phyloP scores from a whole-genome alignment of 1,139 yeast species.

The Yamadazyma aaseri region DNA sequence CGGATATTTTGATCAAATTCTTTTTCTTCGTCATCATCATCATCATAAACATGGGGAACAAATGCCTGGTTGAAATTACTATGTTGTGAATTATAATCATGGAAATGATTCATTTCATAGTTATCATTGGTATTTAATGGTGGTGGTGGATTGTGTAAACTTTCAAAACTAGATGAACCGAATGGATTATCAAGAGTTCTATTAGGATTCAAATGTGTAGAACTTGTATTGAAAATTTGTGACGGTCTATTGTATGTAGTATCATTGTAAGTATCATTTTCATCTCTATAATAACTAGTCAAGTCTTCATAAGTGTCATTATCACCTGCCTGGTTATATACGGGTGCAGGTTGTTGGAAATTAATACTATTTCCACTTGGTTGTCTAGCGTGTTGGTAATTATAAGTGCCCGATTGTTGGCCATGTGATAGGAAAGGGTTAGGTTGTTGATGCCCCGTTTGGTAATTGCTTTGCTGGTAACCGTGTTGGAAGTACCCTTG shows the following conservation, averaged over 20 bases:
- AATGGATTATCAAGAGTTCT: slow-evolving; percentile 16
- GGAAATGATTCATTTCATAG: slow-evolving; percentile 30
- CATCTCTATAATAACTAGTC: slow-evolving; percentile 16
- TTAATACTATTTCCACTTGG: slow-evolving; percentile 22
- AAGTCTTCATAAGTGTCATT: slow-evolving; percentile 23
- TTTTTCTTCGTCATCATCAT: slow-evolving; percentile 42
- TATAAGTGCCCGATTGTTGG: slow-evolving; percentile 13
- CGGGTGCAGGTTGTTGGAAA: slow-evolving; percentile 37
- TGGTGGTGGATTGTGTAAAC: slow-evolving; percentile 13
- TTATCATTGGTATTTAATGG: slow-evolving; percentile 17
- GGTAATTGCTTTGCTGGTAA: background rate
- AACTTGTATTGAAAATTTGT: slow-evolving; percentile 26
- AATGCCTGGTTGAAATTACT: slow-evolving; percentile 37
- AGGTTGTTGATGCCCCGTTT: background rate
- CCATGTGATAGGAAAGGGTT: background rate
- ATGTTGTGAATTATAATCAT: slow-evolving; percentile 16
- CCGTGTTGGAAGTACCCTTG: slow-evolving; percentile 1
- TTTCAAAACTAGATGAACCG: slow-evolving; percentile 13
- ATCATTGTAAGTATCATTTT: slow-evolving; percentile 9
- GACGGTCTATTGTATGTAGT: slow-evolving; percentile 15
- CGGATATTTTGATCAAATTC: slow-evolving; percentile 43
- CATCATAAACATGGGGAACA: slow-evolving; percentile 48
- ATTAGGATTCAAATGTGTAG: slow-evolving; percentile 14
- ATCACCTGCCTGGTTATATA: slow-evolving; percentile 18
- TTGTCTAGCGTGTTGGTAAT: slow-evolving; percentile 8